Evolutionary conservation across 2,329 filamentous ascomycete genomes (phyloP).

Genomic region (Dactylellina sp.): DNA sequence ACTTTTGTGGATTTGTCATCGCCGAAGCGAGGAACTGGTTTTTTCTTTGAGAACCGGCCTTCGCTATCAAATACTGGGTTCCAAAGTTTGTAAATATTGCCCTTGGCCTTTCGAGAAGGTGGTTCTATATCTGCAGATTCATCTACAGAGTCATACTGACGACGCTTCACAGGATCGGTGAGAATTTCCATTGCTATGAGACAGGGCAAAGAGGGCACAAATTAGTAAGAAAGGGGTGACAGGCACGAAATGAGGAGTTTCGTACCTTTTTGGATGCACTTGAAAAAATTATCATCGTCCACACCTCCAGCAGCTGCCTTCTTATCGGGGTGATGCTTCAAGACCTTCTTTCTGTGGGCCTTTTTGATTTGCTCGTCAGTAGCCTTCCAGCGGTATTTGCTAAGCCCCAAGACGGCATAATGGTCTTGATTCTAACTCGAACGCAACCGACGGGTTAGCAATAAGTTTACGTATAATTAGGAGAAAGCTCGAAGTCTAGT

Average conservation of each 20-base stretch:
- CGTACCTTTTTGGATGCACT: slow-evolving; percentile 90
- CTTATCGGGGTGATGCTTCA: slow-evolving; percentile 99
- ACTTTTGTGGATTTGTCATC: slow-evolving; percentile 85
- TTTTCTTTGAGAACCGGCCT: slow-evolving; percentile 87
- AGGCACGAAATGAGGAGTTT: neutral
- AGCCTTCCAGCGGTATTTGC: slow-evolving; percentile 90
- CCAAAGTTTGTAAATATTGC: slow-evolving; percentile 97
- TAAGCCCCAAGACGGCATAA: slow-evolving; percentile 93
- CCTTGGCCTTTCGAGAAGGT: slow-evolving; percentile 91
- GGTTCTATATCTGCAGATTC: slow-evolving; percentile 92
- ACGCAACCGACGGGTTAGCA: neutral
- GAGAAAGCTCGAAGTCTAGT: slow-evolving; percentile 45
- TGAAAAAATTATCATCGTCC: slow-evolving; percentile 99
- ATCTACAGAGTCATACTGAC: slow-evolving; percentile 97
- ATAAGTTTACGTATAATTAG: neutral
- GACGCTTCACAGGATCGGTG: slow-evolving; percentile 87
- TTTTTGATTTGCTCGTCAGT: slow-evolving; percentile 99
- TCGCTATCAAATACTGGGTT: slow-evolving; percentile 88
- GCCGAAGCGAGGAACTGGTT: slow-evolving; percentile 88
- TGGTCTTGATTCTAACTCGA: slow-evolving; percentile 83
- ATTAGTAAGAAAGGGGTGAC: slow-evolving; percentile 22
- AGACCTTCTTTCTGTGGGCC: slow-evolving; percentile 98
- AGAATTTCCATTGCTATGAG: slow-evolving; percentile 82
- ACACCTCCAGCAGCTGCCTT: slow-evolving; percentile 87
- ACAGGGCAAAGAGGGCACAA: neutral